Evolutionary conservation across 1,139 yeast genomes (phyloP).

Genomic region (Hyphopichia pseudoburtonii): DNA sequence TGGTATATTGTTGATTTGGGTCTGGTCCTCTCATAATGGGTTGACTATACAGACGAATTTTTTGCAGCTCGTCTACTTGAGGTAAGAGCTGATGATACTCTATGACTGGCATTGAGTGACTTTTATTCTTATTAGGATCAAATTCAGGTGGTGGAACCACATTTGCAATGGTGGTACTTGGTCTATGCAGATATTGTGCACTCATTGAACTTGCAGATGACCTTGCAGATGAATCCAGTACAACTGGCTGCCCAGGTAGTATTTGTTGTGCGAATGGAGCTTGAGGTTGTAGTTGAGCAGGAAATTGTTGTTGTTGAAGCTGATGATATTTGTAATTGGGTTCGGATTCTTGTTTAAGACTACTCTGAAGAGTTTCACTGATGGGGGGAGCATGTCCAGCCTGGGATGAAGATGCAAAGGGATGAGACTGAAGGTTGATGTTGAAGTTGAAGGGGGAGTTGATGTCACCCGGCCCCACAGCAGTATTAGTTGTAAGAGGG

Average conservation of each 20-base stretch:
- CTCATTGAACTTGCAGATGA: no score
- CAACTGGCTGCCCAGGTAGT: no score
- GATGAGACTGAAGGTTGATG: slow-evolving; percentile 1
- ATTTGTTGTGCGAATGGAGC: neutral
- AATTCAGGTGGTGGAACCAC: neutral
- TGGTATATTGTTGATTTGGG: neutral
- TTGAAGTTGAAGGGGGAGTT: neutral
- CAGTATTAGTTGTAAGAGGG: no score
- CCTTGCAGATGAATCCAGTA: no score
- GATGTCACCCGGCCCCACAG: no score
- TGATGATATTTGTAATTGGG: no score
- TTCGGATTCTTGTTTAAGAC: no score
- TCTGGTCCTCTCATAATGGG: neutral
- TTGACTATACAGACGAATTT: slow-evolving; percentile 2
- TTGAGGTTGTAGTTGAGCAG: neutral
- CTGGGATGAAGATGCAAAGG: no score
- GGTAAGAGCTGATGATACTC: slow-evolving; percentile 1
- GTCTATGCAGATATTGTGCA: neutral
- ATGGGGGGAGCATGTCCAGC: neutral
- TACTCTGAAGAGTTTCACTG: neutral
- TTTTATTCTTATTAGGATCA: neutral
- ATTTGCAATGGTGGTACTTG: neutral
- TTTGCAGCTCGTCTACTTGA: neutral
- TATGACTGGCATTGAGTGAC: slow-evolving; percentile 4
- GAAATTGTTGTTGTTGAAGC: neutral